These are phyloP conservation scores for Salvia miltiorrhiza DNA, from an alignment of 257 asterid species.

Conservation along the genomic window DNA sequence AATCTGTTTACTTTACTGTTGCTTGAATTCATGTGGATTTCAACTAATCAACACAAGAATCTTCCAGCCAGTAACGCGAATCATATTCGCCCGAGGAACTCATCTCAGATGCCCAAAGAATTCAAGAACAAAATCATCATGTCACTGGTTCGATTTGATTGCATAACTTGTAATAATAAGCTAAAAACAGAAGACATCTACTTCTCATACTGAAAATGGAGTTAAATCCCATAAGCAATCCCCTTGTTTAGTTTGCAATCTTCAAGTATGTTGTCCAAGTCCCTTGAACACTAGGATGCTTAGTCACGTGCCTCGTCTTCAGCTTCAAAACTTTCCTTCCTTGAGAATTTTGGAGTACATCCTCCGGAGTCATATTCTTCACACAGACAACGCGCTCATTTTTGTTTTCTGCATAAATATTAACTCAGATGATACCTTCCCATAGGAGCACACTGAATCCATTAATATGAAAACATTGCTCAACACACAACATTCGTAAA, in stretches of 20 bases:
- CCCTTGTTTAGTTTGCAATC: slow-evolving; percentile 22
- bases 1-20: no score
- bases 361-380: slow-evolving; percentile 68
- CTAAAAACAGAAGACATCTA: neutral
- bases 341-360: slow-evolving; percentile 62
- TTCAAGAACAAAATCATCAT: neutral
- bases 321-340: slow-evolving; percentile 88
- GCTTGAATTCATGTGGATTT: neutral
- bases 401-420: slow-evolving; percentile 52
- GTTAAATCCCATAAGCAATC: neutral
- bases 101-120: neutral
- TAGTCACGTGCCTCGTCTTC: slow-evolving; percentile 68
- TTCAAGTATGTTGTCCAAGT: slow-evolving; percentile 75
- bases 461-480: no score
- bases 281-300: slow-evolving; percentile 85
- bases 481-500: no score
- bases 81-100: neutral
- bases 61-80: neutral
- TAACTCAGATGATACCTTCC: neutral
- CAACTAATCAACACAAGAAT: neutral
- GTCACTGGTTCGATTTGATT: neutral
- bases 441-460: no score
- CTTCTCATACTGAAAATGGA: slow-evolving; percentile 4
- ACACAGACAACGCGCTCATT: slow-evolving; percentile 81
- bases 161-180: no score